Base-by-base conservation (phyloP, 2,329 filamentous ascomycete species). In the Phaeosphaeriaceae sp. region DNA sequence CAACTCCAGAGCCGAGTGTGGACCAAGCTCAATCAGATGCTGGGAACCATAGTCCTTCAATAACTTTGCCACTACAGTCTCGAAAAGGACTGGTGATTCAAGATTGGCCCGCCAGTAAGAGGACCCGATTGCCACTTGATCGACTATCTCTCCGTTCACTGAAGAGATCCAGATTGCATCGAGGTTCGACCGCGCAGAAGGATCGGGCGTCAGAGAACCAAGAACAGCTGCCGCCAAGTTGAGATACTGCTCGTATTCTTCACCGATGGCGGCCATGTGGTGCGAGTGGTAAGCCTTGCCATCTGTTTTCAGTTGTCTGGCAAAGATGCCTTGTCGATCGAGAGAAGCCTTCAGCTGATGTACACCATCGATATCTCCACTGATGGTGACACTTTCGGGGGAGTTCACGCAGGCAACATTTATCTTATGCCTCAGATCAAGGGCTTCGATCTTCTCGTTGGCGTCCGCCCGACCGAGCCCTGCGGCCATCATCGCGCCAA, bases 381-480 rank as follows among this genome's bases (percentile, higher is more conserved):
- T n/a, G 15, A 47, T 5, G 2, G 43, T 47, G 2, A 47, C 43
- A 23, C 43, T 47, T 17, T 47, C 43, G 2, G 43, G 43, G 13
- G 43, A 47, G 23, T 47, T 47, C 2, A 47, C 23, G 23, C n/a
- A 19, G 6, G 42, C 42, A 5, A 44, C 22, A 8, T 44, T 21
- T 8, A 44, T 7, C 42, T 13, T 44, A 8, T 3, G 8, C 22
- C 42, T 17, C 42, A 21, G 40, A n/a, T 60, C 42, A 59, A 51
- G 23, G 28, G 43, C 49, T 63, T 61, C 23, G 56, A 50, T 28
- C 53, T 59, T 10, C 51, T 40, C 2, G 63, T 21, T 35, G 30
- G 30, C 30, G 30, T 6, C 30, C 13, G 5, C 26, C 5, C 5
- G 26, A 28, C 5, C 9, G 5, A 35, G 10, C 3, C 30, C 30